These are phyloP conservation scores for Microbotryum lychnidis-dioicae DNA, from an alignment of 1,284 basidiomycete species.

Conservation along the genomic window DNA sequence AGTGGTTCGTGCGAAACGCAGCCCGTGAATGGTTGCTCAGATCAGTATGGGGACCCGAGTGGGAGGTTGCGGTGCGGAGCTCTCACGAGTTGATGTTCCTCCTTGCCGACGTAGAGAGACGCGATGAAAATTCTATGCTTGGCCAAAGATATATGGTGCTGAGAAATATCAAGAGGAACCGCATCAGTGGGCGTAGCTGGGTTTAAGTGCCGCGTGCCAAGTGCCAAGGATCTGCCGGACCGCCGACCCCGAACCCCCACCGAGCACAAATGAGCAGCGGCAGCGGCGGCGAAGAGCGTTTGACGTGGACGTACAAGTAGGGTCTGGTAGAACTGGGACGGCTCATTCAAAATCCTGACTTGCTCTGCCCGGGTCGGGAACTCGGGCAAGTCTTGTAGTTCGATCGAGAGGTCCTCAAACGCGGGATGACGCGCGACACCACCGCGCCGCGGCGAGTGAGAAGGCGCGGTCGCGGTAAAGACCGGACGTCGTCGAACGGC, in stretches of 20 bases:
- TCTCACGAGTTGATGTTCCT: constrained; percentile 58
- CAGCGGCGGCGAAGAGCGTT: no score
- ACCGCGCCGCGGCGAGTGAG: no score
- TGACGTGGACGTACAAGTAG: constrained; percentile 39
- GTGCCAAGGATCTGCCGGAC: no score
- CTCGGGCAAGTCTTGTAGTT: constrained; percentile 37
- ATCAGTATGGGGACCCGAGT: background rate
- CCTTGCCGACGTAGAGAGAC: constrained; percentile 68
- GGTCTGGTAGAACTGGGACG: constrained; percentile 43
- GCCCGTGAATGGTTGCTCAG: background rate
- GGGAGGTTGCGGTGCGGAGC: background rate
- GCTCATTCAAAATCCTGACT: constrained; percentile 42
- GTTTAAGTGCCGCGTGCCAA: no score
- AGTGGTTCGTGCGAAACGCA: background rate
- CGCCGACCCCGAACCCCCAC: no score
- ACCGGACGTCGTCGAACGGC: no score
- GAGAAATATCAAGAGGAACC: no score
- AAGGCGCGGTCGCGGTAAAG: no score
- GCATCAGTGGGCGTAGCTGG: no score
- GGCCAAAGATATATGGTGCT: constrained; percentile 56
- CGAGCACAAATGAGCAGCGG: no score
- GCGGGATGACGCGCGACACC: constrained; percentile 13
- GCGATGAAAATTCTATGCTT: constrained; percentile 73
- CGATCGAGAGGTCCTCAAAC: constrained; percentile 10
- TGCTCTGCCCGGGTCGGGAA: constrained; percentile 43